Conservation (phyloP, 805 yeast genomes). For the Hanseniaspora mollemarum region DNA sequence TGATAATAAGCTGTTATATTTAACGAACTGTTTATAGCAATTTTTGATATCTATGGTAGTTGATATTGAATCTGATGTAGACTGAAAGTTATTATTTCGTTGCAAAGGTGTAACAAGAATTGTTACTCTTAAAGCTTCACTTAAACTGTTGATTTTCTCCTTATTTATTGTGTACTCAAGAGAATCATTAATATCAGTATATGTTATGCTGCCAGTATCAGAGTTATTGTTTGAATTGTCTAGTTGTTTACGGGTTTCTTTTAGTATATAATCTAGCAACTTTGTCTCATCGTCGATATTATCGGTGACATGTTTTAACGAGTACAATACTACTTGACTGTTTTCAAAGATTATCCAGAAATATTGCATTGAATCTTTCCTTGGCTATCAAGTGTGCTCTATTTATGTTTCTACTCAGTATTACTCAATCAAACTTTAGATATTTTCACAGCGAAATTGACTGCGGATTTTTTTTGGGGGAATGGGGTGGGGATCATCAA, state of each 20-base stretch:
- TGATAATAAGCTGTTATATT: not conserved
- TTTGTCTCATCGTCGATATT: not conserved
- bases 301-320: not conserved
- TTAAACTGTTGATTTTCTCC: not conserved
- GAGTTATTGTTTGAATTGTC: not conserved
- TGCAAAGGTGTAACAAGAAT: not conserved
- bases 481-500: too few species aligned
- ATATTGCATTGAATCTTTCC: not conserved
- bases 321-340: constrained; percentile 1
- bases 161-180: not conserved
- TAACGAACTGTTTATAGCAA: not conserved
- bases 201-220: not conserved
- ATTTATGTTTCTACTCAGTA: not conserved
- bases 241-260: not conserved
- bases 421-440: too few species aligned
- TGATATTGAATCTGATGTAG: not conserved
- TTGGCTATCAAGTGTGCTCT: not conserved
- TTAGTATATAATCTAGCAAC: not conserved
- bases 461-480: too few species aligned
- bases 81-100: not conserved
- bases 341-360: constrained; percentile 9
- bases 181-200: not conserved
- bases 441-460: too few species aligned
- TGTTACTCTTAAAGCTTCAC: not conserved
- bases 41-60: not conserved